These are phyloP conservation scores for Viridothelium virens DNA, from an alignment of 495 filamentous ascomycete species.

Conservation along the genomic window DNA sequence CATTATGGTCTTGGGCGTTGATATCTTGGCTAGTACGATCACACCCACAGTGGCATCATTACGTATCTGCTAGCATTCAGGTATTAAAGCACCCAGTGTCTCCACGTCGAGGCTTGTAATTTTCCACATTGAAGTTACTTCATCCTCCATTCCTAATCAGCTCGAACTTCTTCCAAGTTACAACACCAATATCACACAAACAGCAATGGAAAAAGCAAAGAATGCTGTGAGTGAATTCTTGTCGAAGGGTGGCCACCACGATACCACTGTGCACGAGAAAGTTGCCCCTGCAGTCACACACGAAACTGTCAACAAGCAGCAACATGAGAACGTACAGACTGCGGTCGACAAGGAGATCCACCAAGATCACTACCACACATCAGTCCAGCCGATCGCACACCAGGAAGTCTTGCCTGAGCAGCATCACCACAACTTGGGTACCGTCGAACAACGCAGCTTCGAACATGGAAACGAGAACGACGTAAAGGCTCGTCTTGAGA, in stretches of 20 bases:
- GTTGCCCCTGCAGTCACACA: constrained; percentile 53
- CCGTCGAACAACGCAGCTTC: constrained; percentile 47
- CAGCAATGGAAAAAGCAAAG: constrained; percentile 52
- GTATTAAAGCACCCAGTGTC: background rate
- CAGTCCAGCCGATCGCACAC: constrained; percentile 37
- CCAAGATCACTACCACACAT: constrained; percentile 41
- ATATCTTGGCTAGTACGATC: background rate
- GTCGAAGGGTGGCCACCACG: constrained; percentile 48
- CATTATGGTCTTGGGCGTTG: background rate
- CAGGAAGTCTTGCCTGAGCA: constrained; percentile 32
- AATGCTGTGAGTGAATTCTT: constrained; percentile 47
- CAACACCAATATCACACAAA: constrained; percentile 10
- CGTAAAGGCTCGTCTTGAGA: constrained; percentile 39
- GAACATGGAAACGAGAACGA: constrained; percentile 46
- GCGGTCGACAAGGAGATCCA: constrained; percentile 55
- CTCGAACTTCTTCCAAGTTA: background rate
- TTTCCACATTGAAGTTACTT: background rate
- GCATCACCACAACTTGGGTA: constrained; percentile 38
- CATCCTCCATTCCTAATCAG: background rate
- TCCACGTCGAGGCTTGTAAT: background rate
- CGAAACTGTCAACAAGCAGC: constrained; percentile 45
- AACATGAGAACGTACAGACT: constrained; percentile 48
- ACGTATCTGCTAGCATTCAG: background rate
- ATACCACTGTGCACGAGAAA: constrained; percentile 55
- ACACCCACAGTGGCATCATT: background rate